Percentiles rank a stretch among this genome's conserved stretches.
phyloP scores from a whole-genome alignment of 2,329 filamentous ascomycete genomes.

The Xylaria sp. region DNA sequence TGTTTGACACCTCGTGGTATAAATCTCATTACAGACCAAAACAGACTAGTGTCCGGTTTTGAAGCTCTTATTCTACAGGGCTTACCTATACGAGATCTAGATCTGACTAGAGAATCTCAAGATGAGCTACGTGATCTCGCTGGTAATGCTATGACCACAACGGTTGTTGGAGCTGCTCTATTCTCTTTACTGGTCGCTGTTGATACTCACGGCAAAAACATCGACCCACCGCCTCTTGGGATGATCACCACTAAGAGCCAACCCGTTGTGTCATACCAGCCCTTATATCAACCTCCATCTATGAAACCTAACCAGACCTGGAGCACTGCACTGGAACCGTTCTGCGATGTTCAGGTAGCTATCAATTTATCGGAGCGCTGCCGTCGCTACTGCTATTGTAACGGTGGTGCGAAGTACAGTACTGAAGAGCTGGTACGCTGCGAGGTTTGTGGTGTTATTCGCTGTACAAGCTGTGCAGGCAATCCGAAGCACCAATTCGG shows the following conservation, averaged over 20 bases:
- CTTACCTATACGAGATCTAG: conserved; percentile 70
- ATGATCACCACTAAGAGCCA: conserved; percentile 5
- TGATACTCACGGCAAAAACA: neutral
- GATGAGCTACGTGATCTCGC: conserved; percentile 74
- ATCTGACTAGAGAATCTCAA: conserved; percentile 72
- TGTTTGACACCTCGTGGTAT: conserved; percentile 76
- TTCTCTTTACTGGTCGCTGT: conserved; percentile 65
- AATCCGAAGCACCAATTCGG: conserved; percentile 53
- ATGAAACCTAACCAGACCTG: conserved; percentile 17
- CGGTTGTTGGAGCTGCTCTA: conserved; percentile 74
- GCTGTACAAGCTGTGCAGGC: conserved; percentile 54
- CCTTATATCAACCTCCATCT: conserved; percentile 24
- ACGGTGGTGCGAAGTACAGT: conserved; percentile 49
- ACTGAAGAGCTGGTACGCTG: conserved; percentile 48
- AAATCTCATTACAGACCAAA: conserved; percentile 69
- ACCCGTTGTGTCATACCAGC: conserved; percentile 14
- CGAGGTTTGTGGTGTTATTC: conserved; percentile 50
- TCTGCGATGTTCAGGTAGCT: conserved; percentile 31
- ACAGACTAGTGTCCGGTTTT: conserved; percentile 69
- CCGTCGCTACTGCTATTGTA: conserved; percentile 53
- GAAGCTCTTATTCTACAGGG: conserved; percentile 76
- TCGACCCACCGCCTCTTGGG: neutral
- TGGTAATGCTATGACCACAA: conserved; percentile 83
- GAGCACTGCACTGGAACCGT: conserved; percentile 1
- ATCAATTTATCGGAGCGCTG: conserved; percentile 31